Conservation (phyloP, 371 early-diverging fungal genomes). For the Mortierella sp. region DNA sequence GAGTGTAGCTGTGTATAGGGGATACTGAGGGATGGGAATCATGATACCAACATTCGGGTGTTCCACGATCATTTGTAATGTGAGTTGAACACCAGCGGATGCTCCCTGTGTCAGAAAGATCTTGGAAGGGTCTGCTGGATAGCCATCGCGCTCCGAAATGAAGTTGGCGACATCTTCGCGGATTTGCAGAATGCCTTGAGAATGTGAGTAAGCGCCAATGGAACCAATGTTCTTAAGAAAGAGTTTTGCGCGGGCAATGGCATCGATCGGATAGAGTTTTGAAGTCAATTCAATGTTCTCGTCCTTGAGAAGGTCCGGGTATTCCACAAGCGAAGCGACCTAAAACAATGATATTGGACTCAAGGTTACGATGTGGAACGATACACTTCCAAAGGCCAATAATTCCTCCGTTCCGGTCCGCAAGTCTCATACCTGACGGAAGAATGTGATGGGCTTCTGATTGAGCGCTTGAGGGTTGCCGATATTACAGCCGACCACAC, state of each 20-base stretch:
- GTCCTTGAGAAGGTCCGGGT: conserved; percentile 80
- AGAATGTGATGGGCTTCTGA: conserved; percentile 96
- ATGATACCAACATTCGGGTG: conserved; percentile 87
- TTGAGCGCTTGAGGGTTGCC: conserved; percentile 97
- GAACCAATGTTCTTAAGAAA: conserved; percentile 76
- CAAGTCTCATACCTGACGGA: conserved; percentile 82
- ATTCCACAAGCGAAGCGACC: conserved; percentile 89
- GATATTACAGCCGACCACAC: conserved; percentile 93
- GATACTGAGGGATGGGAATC: conserved; percentile 99
- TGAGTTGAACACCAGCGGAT: conserved; percentile 89
- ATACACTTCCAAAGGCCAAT: too few species aligned
- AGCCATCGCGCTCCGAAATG: conserved; percentile 85
- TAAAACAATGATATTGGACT: conserved; percentile 20
- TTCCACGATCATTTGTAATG: conserved; percentile 84
- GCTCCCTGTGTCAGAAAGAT: conserved; percentile 95
- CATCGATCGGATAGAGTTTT: conserved; percentile 85
- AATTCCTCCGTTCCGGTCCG: not conserved
- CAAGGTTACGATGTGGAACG: too few species aligned
- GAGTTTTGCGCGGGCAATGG: conserved; percentile 82
- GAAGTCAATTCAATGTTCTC: conserved; percentile 61
- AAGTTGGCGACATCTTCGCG: conserved; percentile 90
- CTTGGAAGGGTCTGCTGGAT: conserved; percentile 79
- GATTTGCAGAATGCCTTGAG: conserved; percentile 88
- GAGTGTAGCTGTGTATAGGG: conserved; percentile 97
- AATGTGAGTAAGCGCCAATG: conserved; percentile 94